A percentile compares a stretch with the other conserved stretches of the same genome.
These are phyloP conservation scores for Xylariaceae sp. DNA, from an alignment of 2,329 filamentous ascomycete species.

Conservation along the genomic window DNA sequence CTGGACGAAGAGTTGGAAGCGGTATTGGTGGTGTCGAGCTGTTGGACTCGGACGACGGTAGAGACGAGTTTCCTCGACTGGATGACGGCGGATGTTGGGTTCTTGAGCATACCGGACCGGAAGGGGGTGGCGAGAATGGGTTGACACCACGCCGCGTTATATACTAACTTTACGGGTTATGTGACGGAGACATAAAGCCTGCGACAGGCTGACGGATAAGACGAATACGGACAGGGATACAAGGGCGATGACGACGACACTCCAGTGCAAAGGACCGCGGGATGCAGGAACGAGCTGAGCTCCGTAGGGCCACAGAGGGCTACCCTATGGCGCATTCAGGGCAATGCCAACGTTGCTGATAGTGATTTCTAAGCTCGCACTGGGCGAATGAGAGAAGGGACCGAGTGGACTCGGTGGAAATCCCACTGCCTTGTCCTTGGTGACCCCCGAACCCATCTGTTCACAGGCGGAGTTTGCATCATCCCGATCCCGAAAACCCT, in stretches of 20 bases:
- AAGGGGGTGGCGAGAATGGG: slow-evolving; percentile 37
- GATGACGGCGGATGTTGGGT: slow-evolving; percentile 47
- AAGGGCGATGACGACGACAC: slow-evolving; percentile 15
- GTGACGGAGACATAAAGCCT: slow-evolving; percentile 30
- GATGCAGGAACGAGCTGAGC: not conserved
- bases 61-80: slow-evolving; percentile 50
- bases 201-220: slow-evolving; percentile 10
- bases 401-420: too few species aligned
- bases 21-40: slow-evolving; percentile 27
- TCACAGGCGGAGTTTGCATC: too few species aligned
- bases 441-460: too few species aligned
- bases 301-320: not conserved
- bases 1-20: slow-evolving; percentile 19
- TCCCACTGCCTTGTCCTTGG: too few species aligned
- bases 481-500: too few species aligned
- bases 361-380: too few species aligned
- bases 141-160: slow-evolving; percentile 34
- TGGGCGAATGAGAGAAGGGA: too few species aligned
- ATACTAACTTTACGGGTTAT: slow-evolving; percentile 27
- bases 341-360: too few species aligned
- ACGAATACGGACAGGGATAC: not conserved
- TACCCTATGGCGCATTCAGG: too few species aligned
- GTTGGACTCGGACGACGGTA: slow-evolving; percentile 37
- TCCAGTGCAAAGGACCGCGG: too few species aligned
- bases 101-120: slow-evolving; percentile 52